These are phyloP conservation scores for Solioccasus polychromus DNA, from an alignment of 768 basidiomycete genomes.

Conservation along the genomic window DNA sequence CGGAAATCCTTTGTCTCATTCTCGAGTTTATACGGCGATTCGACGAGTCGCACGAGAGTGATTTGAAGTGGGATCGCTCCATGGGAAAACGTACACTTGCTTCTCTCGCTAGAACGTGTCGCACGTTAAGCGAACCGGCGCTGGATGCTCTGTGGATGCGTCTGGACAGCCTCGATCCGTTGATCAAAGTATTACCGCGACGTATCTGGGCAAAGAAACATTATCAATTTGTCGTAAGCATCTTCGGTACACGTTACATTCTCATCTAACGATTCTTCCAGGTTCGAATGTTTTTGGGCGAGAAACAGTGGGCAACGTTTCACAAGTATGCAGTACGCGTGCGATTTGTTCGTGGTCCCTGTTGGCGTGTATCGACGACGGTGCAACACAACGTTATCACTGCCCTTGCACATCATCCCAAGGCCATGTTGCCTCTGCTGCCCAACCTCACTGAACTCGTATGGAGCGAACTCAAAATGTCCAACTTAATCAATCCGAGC, in stretches of 20 bases:
- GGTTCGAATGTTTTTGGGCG: constrained; percentile 25
- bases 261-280: background rate
- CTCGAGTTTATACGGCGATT: constrained; percentile 19
- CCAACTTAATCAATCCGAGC: constrained; percentile 19
- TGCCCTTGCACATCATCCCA: constrained; percentile 11
- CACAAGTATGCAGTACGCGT: constrained; percentile 25
- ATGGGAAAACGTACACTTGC: constrained; percentile 24
- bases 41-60: constrained; percentile 20
- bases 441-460: constrained; percentile 24
- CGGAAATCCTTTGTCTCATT: constrained; percentile 21
- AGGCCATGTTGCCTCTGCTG: constrained; percentile 19
- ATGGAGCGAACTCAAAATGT: constrained; percentile 27
- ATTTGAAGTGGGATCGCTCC: constrained; percentile 10
- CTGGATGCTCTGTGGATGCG: constrained; percentile 30
- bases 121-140: constrained; percentile 17
- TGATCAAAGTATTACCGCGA: constrained; percentile 24
- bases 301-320: constrained; percentile 27
- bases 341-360: constrained; percentile 21
- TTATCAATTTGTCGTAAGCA: constrained; percentile 20
- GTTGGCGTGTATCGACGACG: constrained; percentile 13
- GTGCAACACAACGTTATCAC: constrained; percentile 18
- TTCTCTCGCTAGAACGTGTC: constrained; percentile 27
- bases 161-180: constrained; percentile 26
- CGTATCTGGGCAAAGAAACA: constrained; percentile 26
- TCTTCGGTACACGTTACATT: background rate